These are phyloP conservation scores for Drechslerella coelobrocha DNA, from an alignment of 2,329 filamentous ascomycete species.

Conservation along the genomic window DNA sequence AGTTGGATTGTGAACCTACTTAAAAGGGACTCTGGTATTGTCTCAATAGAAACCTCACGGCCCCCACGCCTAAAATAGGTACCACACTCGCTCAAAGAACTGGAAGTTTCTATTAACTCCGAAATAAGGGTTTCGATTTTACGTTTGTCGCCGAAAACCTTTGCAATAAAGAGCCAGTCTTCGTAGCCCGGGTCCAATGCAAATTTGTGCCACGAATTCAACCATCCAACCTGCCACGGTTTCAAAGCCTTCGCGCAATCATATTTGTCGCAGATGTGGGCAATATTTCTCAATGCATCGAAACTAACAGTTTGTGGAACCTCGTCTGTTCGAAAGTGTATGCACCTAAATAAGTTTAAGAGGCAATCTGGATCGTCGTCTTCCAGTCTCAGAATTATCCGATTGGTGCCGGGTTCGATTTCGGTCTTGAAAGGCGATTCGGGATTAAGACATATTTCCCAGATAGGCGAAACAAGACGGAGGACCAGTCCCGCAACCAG, in stretches of 20 bases:
- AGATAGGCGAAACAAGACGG: neutral
- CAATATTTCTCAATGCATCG: neutral
- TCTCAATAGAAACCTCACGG: neutral
- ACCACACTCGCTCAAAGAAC: neutral
- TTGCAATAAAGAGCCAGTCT: constrained; percentile 7
- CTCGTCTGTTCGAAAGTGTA: neutral
- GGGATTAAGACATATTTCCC: neutral
- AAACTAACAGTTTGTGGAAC: constrained; percentile 1
- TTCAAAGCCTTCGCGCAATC: constrained; percentile 4
- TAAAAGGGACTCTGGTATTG: neutral
- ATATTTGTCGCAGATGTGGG: constrained; percentile 12
- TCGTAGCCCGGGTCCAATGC: neutral
- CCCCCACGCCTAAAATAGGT: neutral
- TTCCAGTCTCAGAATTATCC: neutral
- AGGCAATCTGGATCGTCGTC: constrained; percentile 7
- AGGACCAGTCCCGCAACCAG: neutral
- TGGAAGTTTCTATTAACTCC: neutral
- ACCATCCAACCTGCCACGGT: neutral
- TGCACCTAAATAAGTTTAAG: neutral
- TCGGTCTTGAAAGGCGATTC: neutral
- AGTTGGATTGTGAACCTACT: too few relatives aligned
- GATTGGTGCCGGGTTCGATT: neutral
- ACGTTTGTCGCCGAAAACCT: neutral
- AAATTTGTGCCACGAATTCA: neutral
- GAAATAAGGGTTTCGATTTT: neutral